Base-by-base conservation (phyloP, 768 basidiomycete genomes). In the Trametes coccinea region DNA sequence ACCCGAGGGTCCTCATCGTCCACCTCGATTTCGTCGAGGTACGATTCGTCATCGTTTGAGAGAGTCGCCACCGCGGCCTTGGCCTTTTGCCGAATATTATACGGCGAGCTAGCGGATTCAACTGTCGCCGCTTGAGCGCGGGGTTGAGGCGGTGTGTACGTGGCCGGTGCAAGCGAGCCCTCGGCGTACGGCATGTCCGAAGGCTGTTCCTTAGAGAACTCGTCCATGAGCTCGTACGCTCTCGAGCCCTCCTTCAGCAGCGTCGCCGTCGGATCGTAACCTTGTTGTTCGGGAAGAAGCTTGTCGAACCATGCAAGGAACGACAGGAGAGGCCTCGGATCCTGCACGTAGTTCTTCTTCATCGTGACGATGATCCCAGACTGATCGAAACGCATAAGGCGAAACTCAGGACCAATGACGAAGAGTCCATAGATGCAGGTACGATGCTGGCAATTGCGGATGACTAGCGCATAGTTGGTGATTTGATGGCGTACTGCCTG, bases 391-490 rank as follows among this genome's bases (percentile, higher is more conserved):
- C 41, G 49, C 31, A 62, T n/a, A 3, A 22, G n/a, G 11, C 61
- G 48, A 44, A 53, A 51, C 33, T 45, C 40, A 5, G 14, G 10
- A 7, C 54, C 60, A 34, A 44, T 33, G 34, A 62, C 45, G 37
- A 62, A 13, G 33, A 53, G 61, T 37, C 48, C 57, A 39, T 47
- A 62, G 50, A 62, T 49, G 7, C 49, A 55, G 3, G 16, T 17
- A 33, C 56, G 61, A 11, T 62, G 55, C n/a, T 62, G 61, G 6
- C 34, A 13, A 41, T n/a, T 27, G 37, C 56, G 47, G 16, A 62
- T n/a, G 13, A 39, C 17, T 22, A 57, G 55, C 14, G 55, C 56
- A 37, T 57, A 48, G 3, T 29, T 14, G n/a, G 47, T 62, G 56
- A 57, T 31, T 29, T 58, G 50, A 2, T 33, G 50, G 10, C 54